These are phyloP conservation scores for Colletotrichum salicis DNA, from an alignment of 2,329 filamentous ascomycete species.

Conservation along the genomic window DNA sequence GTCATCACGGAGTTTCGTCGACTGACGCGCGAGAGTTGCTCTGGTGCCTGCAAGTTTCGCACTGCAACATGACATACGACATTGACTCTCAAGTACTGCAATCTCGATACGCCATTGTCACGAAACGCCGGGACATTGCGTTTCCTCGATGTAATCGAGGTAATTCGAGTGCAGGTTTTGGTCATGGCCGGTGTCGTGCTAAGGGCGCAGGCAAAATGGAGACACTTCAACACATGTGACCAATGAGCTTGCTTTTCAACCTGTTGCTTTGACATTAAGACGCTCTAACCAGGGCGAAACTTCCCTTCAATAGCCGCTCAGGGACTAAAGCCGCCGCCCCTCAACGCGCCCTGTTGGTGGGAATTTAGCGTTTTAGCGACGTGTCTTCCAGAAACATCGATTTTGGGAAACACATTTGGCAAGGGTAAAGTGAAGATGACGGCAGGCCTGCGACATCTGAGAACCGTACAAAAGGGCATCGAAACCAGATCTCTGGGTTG, in stretches of 20 bases:
- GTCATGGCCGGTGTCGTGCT: slow-evolving; percentile 10
- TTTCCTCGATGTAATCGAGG: not conserved
- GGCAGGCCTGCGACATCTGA: not conserved
- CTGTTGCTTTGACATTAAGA: slow-evolving; percentile 27
- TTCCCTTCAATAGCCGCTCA: not conserved
- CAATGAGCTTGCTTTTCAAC: slow-evolving; percentile 7
- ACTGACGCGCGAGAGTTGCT: too few relatives aligned
- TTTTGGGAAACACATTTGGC: not conserved
- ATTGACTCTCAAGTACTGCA: not conserved
- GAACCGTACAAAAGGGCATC: slow-evolving; percentile 1
- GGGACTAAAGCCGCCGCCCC: not conserved
- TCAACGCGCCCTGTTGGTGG: not conserved
- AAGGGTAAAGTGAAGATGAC: not conserved
- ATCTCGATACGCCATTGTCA: not conserved
- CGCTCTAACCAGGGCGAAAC: slow-evolving; percentile 10
- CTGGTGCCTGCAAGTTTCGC: not conserved
- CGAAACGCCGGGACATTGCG: not conserved
- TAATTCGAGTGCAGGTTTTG: not conserved
- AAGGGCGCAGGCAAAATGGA: slow-evolving; percentile 17
- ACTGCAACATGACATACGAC: not conserved
- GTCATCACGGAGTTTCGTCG: too few relatives aligned
- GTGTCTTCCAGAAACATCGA: slow-evolving; percentile 13
- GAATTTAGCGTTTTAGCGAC: not conserved
- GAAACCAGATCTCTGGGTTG: too few relatives aligned
- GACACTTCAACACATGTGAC: not conserved